A percentile compares a stretch with the other conserved stretches of the same genome.
Conservation (phyloP, 306 rosid genomes). For the Begonia masoniana region DNA sequence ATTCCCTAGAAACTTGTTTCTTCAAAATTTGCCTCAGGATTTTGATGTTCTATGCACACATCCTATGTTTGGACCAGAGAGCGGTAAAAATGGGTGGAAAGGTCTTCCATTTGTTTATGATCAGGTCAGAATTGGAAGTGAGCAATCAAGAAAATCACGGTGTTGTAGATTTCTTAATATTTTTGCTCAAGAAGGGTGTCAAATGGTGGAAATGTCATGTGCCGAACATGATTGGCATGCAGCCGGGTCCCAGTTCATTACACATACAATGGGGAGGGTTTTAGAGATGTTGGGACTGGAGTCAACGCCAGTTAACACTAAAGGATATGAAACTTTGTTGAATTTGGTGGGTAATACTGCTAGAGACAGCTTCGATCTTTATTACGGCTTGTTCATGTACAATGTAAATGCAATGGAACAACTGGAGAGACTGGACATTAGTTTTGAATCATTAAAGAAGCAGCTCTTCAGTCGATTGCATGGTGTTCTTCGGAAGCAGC, state of each 20-base stretch:
- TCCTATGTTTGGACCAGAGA: slow-evolving; percentile 97
- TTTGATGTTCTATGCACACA: slow-evolving; percentile 84
- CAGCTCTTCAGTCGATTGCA: slow-evolving; percentile 66
- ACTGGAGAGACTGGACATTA: slow-evolving; percentile 47
- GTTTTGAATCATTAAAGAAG: slow-evolving; percentile 60
- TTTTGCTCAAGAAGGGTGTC: slow-evolving; percentile 69
- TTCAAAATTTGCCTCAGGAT: slow-evolving; percentile 42
- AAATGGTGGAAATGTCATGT: slow-evolving; percentile 90
- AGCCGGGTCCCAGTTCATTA: slow-evolving; percentile 83
- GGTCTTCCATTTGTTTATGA: slow-evolving; percentile 64
- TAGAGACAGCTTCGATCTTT: slow-evolving; percentile 84
- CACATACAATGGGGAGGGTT: slow-evolving; percentile 76
- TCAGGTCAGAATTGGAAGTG: slow-evolving; percentile 54
- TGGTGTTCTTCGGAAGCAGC: slow-evolving; percentile 34
- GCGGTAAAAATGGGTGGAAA: slow-evolving; percentile 77
- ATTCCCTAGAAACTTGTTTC: slow-evolving; percentile 66
- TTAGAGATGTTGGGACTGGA: slow-evolving; percentile 52
- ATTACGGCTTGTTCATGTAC: slow-evolving; percentile 83
- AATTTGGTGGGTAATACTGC: slow-evolving; percentile 71
- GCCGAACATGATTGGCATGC: slow-evolving; percentile 81
- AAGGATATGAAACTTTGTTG: slow-evolving; percentile 71
- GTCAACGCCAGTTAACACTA: slow-evolving; percentile 67
- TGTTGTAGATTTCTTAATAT: slow-evolving; percentile 61
- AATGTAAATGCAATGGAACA: slow-evolving; percentile 77
- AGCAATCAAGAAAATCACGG: slow-evolving; percentile 39